Evolutionary conservation across 192 early-diverging fungal genomes (phyloP).

Genomic region (Backusella luteola): DNA sequence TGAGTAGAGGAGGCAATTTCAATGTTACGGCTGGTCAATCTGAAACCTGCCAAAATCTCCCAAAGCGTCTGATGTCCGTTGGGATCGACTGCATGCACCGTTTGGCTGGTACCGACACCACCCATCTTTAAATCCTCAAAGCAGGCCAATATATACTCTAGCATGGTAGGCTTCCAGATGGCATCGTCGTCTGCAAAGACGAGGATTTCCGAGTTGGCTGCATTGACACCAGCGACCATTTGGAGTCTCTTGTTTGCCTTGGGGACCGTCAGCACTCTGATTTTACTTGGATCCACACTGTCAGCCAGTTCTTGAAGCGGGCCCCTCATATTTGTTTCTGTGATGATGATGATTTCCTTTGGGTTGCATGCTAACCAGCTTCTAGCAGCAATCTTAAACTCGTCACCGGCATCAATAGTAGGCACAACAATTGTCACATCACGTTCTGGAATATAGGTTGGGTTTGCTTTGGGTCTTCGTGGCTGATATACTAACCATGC

Average conservation of each 20-base stretch:
- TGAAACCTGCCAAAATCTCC: slow-evolving; percentile 71
- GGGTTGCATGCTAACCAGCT: slow-evolving; percentile 64
- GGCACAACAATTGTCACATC: slow-evolving; percentile 74
- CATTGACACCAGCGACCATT: slow-evolving; percentile 69
- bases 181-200: slow-evolving; percentile 75
- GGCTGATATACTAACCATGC: slow-evolving; percentile 66
- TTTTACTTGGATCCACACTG: slow-evolving; percentile 54
- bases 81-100: slow-evolving; percentile 54
- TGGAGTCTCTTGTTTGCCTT: slow-evolving; percentile 66
- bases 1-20: slow-evolving; percentile 73
- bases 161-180: slow-evolving; percentile 62
- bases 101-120: slow-evolving; percentile 68
- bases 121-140: slow-evolving; percentile 73
- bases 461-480: slow-evolving; percentile 51
- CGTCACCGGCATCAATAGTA: slow-evolving; percentile 76
- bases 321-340: slow-evolving; percentile 52
- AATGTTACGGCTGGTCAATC: slow-evolving; percentile 69
- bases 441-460: slow-evolving; percentile 52
- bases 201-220: slow-evolving; percentile 57
- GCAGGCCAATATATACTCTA: slow-evolving; percentile 65
- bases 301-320: slow-evolving; percentile 55
- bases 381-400: slow-evolving; percentile 64
- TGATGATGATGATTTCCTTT: slow-evolving; percentile 72
- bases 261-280: slow-evolving; percentile 56
- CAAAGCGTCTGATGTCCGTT: slow-evolving; percentile 59